These are phyloP conservation scores for Rhododendron simsii DNA, from an alignment of 148 eudicot species.

Conservation along the genomic window DNA sequence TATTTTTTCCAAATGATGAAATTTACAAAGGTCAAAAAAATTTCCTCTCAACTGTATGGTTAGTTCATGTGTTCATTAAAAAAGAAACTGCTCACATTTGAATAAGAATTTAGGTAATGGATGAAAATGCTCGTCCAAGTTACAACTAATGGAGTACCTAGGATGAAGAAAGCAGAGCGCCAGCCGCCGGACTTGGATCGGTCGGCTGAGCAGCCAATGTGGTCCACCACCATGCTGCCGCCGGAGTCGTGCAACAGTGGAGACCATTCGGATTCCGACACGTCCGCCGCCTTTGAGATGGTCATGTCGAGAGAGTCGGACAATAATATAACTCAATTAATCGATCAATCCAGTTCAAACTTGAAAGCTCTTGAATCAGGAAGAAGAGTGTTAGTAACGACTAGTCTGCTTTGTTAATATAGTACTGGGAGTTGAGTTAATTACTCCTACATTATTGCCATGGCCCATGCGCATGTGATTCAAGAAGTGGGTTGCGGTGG, in stretches of 20 bases:
- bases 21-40: too few relatives aligned
- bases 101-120: not conserved
- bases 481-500: not conserved
- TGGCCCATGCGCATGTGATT: not conserved
- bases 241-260: slow-evolving; percentile 11
- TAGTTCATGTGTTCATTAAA: too few relatives aligned
- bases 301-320: not conserved
- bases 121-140: not conserved
- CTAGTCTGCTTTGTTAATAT: too few relatives aligned
- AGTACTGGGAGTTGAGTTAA: not conserved
- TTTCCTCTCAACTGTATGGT: too few relatives aligned
- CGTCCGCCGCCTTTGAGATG: not conserved
- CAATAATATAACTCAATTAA: not conserved
- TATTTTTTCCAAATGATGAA: too few relatives aligned
- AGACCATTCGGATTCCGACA: not conserved
- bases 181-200: slow-evolving; percentile 49
- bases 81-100: too few relatives aligned
- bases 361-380: not conserved
- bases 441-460: not conserved
- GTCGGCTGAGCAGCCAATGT: slow-evolving; percentile 35
- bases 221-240: slow-evolving; percentile 37
- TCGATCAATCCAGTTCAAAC: not conserved
- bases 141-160: too few relatives aligned
- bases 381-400: not conserved
- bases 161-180: slow-evolving; percentile 31